Percentiles rank a stretch among this genome's conserved stretches.
phyloP scores from a whole-genome alignment of 805 yeast species.

The Lipomyces mesembrius region DNA sequence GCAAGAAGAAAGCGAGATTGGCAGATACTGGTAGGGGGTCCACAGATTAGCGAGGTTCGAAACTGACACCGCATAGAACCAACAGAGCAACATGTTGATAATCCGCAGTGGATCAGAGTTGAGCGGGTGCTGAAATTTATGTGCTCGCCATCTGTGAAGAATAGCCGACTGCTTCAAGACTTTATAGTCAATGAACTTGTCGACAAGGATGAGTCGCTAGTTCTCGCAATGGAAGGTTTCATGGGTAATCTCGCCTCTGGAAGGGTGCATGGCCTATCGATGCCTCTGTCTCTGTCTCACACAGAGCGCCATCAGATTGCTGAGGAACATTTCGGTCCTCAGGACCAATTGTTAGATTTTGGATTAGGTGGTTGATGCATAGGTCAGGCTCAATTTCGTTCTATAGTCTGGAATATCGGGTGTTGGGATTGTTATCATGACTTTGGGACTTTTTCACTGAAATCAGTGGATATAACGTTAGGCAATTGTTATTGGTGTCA shows the following conservation, averaged over 20 bases:
- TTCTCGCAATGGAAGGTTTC: neutral
- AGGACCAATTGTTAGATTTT: neutral
- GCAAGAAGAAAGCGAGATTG: slow-evolving; percentile 4
- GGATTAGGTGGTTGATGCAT: neutral
- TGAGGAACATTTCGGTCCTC: neutral
- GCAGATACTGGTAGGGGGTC: neutral
- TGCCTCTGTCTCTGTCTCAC: neutral
- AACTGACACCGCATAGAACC: neutral
- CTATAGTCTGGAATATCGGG: too few relatives aligned
- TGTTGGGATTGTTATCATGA: too few relatives aligned
- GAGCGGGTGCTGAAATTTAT: neutral
- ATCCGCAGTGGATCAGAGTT: slow-evolving; percentile 1
- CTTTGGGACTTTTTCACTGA: too few relatives aligned
- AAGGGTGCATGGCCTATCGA: neutral
- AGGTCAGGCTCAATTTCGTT: neutral
- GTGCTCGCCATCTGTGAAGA: slow-evolving; percentile 4
- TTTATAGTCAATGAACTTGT: neutral
- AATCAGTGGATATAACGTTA: too few relatives aligned
- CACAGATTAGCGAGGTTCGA: too few relatives aligned
- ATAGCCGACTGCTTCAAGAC: slow-evolving; percentile 6
- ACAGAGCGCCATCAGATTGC: neutral
- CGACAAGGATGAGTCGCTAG: neutral
- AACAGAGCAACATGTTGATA: neutral
- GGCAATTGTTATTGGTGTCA: too few relatives aligned
- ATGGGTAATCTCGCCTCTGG: neutral